A percentile compares a stretch with the other conserved stretches of the same genome.
Conservation (phyloP, 1,284 basidiomycete species). For the Cystobasidium pallidum region DNA sequence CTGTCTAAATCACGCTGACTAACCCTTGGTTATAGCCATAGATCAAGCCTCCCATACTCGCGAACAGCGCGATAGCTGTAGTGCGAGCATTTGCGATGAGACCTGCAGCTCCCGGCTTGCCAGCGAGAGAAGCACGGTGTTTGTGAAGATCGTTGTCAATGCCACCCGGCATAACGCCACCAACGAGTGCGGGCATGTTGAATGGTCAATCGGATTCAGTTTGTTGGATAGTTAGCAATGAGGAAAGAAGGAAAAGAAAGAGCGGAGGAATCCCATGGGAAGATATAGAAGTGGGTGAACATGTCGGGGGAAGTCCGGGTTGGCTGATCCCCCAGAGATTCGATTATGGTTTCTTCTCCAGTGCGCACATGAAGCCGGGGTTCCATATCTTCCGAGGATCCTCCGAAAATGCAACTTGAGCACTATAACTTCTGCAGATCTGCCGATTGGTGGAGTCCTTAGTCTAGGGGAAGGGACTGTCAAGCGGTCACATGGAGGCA, state of each 20-base stretch:
- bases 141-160: conserved; percentile 5
- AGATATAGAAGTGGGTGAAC: neutral
- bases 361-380: neutral
- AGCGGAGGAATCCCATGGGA: neutral
- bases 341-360: neutral
- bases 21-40: conserved; percentile 53
- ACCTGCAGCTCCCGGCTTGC: conserved; percentile 48
- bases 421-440: too few relatives aligned
- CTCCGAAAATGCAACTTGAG: neutral
- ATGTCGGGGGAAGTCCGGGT: neutral
- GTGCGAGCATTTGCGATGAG: conserved; percentile 51
- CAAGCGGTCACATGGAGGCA: too few relatives aligned
- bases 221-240: neutral
- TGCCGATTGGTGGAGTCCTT: too few relatives aligned
- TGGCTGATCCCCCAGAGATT: neutral
- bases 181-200: conserved; percentile 10
- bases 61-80: conserved; percentile 52
- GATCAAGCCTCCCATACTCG: conserved; percentile 53
- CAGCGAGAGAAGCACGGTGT: conserved; percentile 43
- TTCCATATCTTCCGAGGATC: neutral
- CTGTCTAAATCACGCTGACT: neutral
- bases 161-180: neutral
- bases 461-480: too few relatives aligned
- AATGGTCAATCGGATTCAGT: neutral
- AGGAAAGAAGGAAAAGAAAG: neutral